These are phyloP conservation scores for Trichophyton benhamiae DNA, from an alignment of 2,329 filamentous ascomycete species.

Conservation along the genomic window DNA sequence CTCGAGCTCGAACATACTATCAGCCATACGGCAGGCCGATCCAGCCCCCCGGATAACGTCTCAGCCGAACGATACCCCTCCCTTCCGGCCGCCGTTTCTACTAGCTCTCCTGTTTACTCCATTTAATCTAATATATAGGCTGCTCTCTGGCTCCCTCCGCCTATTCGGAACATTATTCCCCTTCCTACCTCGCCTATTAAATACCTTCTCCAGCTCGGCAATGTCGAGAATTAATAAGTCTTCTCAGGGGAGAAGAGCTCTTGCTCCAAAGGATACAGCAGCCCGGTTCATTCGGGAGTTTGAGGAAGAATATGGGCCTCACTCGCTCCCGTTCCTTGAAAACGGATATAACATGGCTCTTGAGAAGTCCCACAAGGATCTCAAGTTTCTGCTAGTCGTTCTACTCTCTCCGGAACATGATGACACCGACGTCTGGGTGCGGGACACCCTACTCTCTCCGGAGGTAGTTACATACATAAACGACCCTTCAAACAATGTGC, in stretches of 20 bases:
- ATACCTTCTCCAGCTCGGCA: constrained; percentile 38
- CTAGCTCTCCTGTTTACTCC: constrained; percentile 69
- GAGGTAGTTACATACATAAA: constrained; percentile 64
- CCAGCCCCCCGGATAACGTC: constrained; percentile 78
- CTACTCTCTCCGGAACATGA: constrained; percentile 89
- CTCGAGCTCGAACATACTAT: constrained; percentile 27
- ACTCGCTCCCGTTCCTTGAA: constrained; percentile 62
- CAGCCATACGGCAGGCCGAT: constrained; percentile 36
- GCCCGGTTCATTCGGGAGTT: constrained; percentile 84
- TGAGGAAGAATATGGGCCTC: constrained; percentile 74
- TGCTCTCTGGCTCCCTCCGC: constrained; percentile 55
- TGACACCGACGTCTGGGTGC: constrained; percentile 69
- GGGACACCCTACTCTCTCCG: constrained; percentile 64
- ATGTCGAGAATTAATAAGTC: constrained; percentile 37
- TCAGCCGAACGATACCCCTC: constrained; percentile 51
- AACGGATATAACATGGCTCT: constrained; percentile 85
- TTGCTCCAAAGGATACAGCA: constrained; percentile 78
- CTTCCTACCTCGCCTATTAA: constrained; percentile 57
- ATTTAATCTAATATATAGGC: constrained; percentile 62
- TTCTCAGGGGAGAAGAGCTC: constrained; percentile 57
- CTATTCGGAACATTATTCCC: constrained; percentile 67
- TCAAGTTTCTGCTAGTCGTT: constrained; percentile 83
- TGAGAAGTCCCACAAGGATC: constrained; percentile 76
- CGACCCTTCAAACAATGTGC: constrained; percentile 61
- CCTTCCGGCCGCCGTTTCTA: constrained; percentile 60